Conservation (phyloP, 2,329 filamentous ascomycete genomes). For the Pyricularia pennisetigena region DNA sequence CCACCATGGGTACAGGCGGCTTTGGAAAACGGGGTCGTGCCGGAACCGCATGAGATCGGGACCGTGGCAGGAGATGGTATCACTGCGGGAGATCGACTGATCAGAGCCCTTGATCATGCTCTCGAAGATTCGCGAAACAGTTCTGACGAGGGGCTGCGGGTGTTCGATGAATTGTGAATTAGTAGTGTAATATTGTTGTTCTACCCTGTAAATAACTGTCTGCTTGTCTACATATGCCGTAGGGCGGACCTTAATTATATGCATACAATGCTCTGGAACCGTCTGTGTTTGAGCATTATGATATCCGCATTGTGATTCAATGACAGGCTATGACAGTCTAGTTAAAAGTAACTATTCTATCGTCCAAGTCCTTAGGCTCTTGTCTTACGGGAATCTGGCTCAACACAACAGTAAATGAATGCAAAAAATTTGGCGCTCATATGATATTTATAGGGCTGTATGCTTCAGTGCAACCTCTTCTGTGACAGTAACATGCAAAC, state of each 20-base stretch:
- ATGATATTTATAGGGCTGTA: too few species aligned
- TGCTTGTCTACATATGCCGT: not conserved
- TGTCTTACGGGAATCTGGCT: not conserved
- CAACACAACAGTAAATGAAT: not conserved
- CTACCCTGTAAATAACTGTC: not conserved
- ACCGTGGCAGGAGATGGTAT: not conserved
- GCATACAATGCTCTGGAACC: not conserved
- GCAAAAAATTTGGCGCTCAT: too few species aligned
- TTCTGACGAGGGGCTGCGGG: slow-evolving; percentile 27
- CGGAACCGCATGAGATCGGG: not conserved
- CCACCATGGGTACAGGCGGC: not conserved
- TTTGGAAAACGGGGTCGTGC: not conserved
- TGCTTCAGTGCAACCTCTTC: not conserved
- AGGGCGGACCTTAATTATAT: not conserved
- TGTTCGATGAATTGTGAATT: slow-evolving; percentile 36
- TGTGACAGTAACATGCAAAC: too few species aligned
- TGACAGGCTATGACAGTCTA: too few species aligned
- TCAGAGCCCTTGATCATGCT: not conserved
- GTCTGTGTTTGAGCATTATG: not conserved
- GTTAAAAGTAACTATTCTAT: not conserved
- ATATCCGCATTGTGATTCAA: not conserved
- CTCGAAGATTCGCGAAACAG: slow-evolving; percentile 9
- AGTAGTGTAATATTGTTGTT: not conserved
- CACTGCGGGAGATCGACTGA: not conserved
- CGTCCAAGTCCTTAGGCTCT: not conserved